phyloP scores from a whole-genome alignment of 345 rosid species.

The Citrus australasica region DNA sequence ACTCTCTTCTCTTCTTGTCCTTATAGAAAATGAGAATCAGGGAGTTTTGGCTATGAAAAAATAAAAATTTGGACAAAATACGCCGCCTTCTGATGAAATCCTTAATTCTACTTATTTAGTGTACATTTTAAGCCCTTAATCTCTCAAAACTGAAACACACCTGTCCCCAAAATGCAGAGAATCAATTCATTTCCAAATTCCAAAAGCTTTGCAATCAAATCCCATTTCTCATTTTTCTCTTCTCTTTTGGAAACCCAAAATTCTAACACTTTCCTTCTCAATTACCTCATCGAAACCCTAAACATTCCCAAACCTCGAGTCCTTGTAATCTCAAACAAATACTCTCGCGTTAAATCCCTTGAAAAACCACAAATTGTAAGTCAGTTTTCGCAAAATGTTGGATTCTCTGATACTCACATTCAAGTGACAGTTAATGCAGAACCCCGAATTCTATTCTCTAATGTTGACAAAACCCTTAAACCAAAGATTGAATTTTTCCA shows the following conservation, averaged over 20 bases:
- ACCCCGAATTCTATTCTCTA: conserved; percentile 27
- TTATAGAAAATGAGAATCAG: no score
- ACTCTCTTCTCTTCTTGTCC: no score
- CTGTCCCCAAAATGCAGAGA: not conserved
- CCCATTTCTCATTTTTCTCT: conserved; percentile 7
- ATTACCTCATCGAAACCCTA: conserved; percentile 1
- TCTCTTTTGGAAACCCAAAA: not conserved
- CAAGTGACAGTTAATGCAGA: not conserved
- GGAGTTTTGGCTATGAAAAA: no score
- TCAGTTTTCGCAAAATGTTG: not conserved
- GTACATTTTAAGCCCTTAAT: not conserved
- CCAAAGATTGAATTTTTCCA: conserved; percentile 34
- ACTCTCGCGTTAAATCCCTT: conserved; percentile 9
- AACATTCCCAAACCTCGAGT: conserved; percentile 15
- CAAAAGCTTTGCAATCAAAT: not conserved
- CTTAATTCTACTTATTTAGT: not conserved
- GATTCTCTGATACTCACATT: conserved; percentile 26
- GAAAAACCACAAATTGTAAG: conserved; percentile 19
- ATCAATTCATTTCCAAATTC: not conserved
- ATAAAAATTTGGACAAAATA: no score
- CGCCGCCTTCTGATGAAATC: no score
- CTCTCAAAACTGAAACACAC: no score
- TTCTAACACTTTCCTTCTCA: not conserved
- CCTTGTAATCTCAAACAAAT: conserved; percentile 3
- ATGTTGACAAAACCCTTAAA: conserved; percentile 16